Base-by-base conservation (phyloP, 108 stramenopile genomes). In the Conticribra weissflogii region DNA sequence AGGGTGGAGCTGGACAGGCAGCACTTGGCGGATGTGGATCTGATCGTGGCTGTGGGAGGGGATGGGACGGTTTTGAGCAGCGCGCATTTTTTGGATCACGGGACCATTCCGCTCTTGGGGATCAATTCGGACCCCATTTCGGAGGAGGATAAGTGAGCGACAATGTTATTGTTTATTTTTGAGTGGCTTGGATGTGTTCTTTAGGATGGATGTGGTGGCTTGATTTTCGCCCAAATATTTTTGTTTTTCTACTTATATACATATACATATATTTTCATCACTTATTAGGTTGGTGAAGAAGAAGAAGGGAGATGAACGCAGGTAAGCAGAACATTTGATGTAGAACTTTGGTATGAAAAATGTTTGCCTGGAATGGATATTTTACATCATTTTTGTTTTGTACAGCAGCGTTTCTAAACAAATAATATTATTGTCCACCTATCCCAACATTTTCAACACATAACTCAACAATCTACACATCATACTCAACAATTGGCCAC, bases 1-100 rank as follows among this genome's bases (percentile, higher is more conserved):
- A 88, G 98, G 21, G 95, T 97, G 18, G 98, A 97, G 68, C 71
- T 98, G 52, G 96, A 96, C 76, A 87, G 98, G 55, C 95, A 97
- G 70, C 96, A 96, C 80, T 78, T 96, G 66, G 81, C 89, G 4
- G 88, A 95, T 81, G 83, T 91, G 18, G 98, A 98, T 76, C 69
- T 98, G 49, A 81, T 98, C 51, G 84, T 98, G 47, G 90, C 98
- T 2, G 94, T 98, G 24, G 98, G 98, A 1, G 98, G 98, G 4
- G 98, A 98, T 81, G 98, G 98, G 21, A 98, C 98, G 0, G 96
- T 94, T 2, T 78, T 98, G 34, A 88, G 86, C 50, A 73, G 88
- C 1, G 92, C 92, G 17, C 92, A 94, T 64, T 94, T 94, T 83
- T 73, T 94, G 52, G 92, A 94, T 82, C 87, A 91, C 72, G 92